Base-by-base conservation (phyloP, 169 alveolate species). In the Cryptosporidium muris region DNA sequence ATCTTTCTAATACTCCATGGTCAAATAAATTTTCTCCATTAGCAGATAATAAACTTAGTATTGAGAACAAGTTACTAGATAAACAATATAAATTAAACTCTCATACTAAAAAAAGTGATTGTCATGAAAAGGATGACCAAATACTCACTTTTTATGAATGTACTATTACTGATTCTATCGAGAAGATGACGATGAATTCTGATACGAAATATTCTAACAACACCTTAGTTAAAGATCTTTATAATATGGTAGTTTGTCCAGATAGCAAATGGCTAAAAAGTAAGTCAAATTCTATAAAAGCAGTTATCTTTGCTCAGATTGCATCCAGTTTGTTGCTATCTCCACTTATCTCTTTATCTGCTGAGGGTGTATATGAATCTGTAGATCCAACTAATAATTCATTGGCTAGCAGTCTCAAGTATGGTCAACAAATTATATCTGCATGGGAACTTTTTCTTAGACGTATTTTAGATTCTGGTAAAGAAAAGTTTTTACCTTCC, bases 401-500 rank as follows among this genome's bases (percentile, higher is more conserved):
- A 42, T 40, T 74, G 45, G 60, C 60, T 66, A 74, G 60, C 45
- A 38, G 54, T 12, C 12, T 74, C 4, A 74, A 74, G 66, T 45
- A 74, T 48, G 67, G 85, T 4, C 85, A 74, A 40, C 12, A 58
- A 7, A 53, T 62, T 34, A 34, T 74, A 43, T 58, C 56, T 14
- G 54, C 85, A 11, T 74, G 85, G 85, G 85, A 74, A 36, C 60
- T 74, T 34, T 58, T 74, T 40, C 47, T 74, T 11, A 74, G 45
- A 45, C 54, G 85, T 34, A 74, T 74, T 56, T 45, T 11, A 25
- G 67, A 58, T 11, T 58, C 85, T 25, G 85, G 60, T 43, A 8
- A 58, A 7, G 49, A 62, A 53, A 63, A 53, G 11, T 43, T 8
- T 36, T 3, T 58, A 38, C 34, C 40, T 45, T 3, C 43, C 47